Conservation (phyloP, 768 basidiomycete species). For the Hemileccinum impolitum region DNA sequence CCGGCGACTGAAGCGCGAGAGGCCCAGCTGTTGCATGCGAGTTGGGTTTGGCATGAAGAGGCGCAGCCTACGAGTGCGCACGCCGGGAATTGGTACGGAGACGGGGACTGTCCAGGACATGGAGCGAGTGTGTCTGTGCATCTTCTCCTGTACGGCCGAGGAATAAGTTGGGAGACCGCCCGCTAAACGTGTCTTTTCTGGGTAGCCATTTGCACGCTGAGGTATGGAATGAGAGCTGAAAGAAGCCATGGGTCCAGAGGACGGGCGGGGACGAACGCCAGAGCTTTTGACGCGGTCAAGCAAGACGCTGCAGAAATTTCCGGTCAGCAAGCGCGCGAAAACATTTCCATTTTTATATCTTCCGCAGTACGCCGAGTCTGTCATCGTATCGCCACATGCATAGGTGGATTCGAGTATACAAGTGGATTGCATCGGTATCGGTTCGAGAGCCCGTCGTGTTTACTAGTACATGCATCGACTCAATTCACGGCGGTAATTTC, state of each 20-base stretch:
- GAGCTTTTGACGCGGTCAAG: conserved; percentile 7
- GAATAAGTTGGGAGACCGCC: conserved; percentile 48
- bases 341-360: conserved; percentile 22
- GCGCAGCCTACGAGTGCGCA: conserved; percentile 52
- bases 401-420: too few relatives aligned
- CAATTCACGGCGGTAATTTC: conserved; percentile 10
- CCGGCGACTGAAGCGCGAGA: conserved; percentile 56
- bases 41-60: conserved; percentile 59
- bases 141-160: conserved; percentile 65
- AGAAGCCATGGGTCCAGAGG: conserved; percentile 38
- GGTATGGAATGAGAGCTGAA: conserved; percentile 45
- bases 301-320: conserved; percentile 16
- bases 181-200: conserved; percentile 40
- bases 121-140: conserved; percentile 42
- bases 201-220: conserved; percentile 45
- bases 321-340: conserved; percentile 18
- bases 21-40: conserved; percentile 54
- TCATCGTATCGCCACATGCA: too few relatives aligned
- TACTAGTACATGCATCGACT: not conserved
- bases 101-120: conserved; percentile 59
- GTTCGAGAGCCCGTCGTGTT: not conserved
- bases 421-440: not conserved
- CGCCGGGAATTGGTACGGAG: conserved; percentile 57
- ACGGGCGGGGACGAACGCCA: conserved; percentile 19
- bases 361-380: conserved; percentile 17